Evolutionary conservation across 1,284 basidiomycete species (phyloP).

Genomic region (Ganoderma lucidum): DNA sequence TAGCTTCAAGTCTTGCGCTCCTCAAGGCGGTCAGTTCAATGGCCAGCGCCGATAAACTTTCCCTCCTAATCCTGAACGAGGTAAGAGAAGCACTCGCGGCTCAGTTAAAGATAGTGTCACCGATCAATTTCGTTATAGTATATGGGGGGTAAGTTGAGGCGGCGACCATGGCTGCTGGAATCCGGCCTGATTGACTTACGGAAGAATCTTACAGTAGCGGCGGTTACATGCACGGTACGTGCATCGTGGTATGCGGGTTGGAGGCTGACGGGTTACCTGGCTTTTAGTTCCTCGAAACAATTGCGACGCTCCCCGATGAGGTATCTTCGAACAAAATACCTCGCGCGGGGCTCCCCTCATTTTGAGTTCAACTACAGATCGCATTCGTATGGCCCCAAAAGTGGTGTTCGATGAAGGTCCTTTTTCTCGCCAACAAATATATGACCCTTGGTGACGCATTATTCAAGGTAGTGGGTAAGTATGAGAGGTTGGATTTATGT

Average conservation of each 20-base stretch:
- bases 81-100: no score
- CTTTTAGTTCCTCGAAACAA: neutral
- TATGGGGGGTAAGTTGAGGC: no score
- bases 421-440: conserved; percentile 5
- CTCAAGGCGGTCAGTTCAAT: no score
- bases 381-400: neutral
- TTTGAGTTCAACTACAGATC: neutral
- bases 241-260: neutral
- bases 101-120: no score
- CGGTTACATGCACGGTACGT: neutral
- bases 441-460: neutral
- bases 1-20: no score
- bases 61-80: no score
- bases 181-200: no score
- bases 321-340: neutral
- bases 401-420: neutral
- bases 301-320: neutral
- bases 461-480: neutral
- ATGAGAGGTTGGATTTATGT: no score
- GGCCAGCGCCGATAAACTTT: no score
- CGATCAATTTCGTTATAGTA: no score
- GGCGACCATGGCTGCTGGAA: no score
- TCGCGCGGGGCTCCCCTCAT: neutral
- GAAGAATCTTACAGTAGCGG: neutral
- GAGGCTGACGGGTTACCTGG: no score